Conservation (phyloP, 345 rosid species). For the Rubroshorea leprosula region DNA sequence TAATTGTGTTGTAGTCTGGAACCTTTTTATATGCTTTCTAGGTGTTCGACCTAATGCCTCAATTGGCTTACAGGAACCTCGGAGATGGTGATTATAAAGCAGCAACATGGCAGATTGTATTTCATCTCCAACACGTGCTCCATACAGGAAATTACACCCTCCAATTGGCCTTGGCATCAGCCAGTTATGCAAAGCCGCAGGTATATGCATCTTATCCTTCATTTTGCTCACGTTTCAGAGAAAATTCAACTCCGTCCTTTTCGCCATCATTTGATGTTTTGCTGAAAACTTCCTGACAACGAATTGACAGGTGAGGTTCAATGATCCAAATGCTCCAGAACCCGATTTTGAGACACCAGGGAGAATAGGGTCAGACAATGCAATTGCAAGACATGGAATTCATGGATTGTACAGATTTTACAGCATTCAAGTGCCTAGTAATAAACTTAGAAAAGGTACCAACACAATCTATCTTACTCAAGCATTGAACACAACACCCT, state of each 20-base stretch:
- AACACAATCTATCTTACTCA: conserved; percentile 64
- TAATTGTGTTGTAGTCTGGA: no score
- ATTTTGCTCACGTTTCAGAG: no score
- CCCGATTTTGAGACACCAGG: conserved; percentile 49
- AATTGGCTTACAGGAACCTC: conserved; percentile 28
- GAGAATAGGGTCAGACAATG: conserved; percentile 62
- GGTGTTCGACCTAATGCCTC: not conserved
- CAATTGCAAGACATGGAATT: conserved; percentile 83
- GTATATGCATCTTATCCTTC: no score
- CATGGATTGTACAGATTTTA: conserved; percentile 71
- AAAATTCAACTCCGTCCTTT: no score
- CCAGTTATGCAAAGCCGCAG: conserved; percentile 38
- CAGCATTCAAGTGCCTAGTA: conserved; percentile 38
- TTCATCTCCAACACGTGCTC: conserved; percentile 27
- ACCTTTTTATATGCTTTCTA: no score
- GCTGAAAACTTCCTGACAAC: no score
- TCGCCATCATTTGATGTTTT: no score
- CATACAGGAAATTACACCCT: conserved; percentile 46
- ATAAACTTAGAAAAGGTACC: conserved; percentile 30
- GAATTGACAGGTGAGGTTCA: conserved; percentile 46
- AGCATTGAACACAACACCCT: conserved; percentile 30
- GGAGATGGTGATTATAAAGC: conserved; percentile 19
- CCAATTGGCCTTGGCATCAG: conserved; percentile 70
- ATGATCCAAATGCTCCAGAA: conserved; percentile 20
- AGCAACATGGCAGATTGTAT: conserved; percentile 71